Conservation (phyloP, 768 basidiomycete genomes). For the Tremella yokohamensis region DNA sequence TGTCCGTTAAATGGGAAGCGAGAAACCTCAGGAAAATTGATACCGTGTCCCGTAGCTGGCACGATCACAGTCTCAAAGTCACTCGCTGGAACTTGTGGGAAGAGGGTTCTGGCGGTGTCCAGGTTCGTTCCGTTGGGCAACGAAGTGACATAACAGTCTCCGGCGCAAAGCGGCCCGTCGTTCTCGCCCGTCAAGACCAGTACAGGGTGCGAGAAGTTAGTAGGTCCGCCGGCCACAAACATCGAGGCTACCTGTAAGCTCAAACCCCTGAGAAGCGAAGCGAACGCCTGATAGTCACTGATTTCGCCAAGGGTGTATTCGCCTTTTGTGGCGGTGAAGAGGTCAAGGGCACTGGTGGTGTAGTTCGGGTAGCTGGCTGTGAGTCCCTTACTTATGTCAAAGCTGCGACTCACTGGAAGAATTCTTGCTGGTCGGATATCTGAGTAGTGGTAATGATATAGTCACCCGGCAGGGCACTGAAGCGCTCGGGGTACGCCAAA, state of each 20-base stretch:
- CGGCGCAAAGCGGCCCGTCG: slow-evolving; percentile 34
- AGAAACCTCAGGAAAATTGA: slow-evolving; percentile 28
- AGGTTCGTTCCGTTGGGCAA: slow-evolving; percentile 23
- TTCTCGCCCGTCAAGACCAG: slow-evolving; percentile 32
- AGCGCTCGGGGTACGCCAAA: slow-evolving; percentile 31
- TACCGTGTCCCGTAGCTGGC: slow-evolving; percentile 35
- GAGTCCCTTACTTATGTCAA: neutral
- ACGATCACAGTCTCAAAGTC: slow-evolving; percentile 31
- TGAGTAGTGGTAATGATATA: slow-evolving; percentile 30
- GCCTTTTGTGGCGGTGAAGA: slow-evolving; percentile 32
- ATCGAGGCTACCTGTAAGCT: slow-evolving; percentile 22
- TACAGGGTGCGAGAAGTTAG: slow-evolving; percentile 17
- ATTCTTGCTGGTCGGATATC: slow-evolving; percentile 28
- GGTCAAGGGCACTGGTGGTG: slow-evolving; percentile 22
- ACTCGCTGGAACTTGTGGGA: slow-evolving; percentile 17
- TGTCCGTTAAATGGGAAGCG: too few species aligned
- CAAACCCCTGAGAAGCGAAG: neutral
- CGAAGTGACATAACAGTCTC: slow-evolving; percentile 31
- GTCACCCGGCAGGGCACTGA: slow-evolving; percentile 21
- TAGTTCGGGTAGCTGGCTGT: slow-evolving; percentile 30
- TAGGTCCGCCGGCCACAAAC: slow-evolving; percentile 7
- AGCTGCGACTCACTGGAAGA: slow-evolving; percentile 28
- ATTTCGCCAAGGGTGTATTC: slow-evolving; percentile 38
- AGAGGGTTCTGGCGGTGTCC: slow-evolving; percentile 31
- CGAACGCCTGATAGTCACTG: slow-evolving; percentile 13